Conservation (phyloP, 2,329 filamentous ascomycete species). For the Sarocladiaceae sp. region DNA sequence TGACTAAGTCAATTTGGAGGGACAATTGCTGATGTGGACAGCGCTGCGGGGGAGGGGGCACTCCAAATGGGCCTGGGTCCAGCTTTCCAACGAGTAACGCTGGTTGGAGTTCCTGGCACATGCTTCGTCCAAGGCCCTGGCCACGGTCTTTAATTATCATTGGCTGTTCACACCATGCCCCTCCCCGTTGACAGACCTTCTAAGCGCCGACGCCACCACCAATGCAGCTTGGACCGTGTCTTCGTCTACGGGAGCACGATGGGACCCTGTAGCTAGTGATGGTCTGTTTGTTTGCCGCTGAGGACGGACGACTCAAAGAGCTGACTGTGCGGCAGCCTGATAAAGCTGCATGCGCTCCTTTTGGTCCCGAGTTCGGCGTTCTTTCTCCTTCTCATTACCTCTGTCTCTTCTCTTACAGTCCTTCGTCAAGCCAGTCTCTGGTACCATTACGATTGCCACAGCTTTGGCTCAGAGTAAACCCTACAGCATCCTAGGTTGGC, state of each 20-base stretch:
- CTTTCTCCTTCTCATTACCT: background rate
- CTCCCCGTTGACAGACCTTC: conserved; percentile 9
- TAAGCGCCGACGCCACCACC: conserved; percentile 14
- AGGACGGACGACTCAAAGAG: background rate
- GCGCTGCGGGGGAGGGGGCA: conserved; percentile 3
- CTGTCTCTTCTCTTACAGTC: background rate
- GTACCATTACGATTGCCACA: too few relatives aligned
- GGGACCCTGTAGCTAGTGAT: background rate
- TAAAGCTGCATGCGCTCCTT: background rate
- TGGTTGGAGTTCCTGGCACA: background rate
- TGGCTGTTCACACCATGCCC: conserved; percentile 9
- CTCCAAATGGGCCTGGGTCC: background rate
- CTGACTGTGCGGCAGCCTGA: background rate
- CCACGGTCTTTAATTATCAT: background rate
- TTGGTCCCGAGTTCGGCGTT: background rate
- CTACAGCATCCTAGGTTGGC: background rate
- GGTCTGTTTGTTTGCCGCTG: conserved; percentile 3
- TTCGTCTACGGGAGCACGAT: background rate
- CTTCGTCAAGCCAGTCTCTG: background rate
- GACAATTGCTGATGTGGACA: background rate
- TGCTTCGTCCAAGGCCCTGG: conserved; percentile 4
- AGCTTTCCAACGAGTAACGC: background rate
- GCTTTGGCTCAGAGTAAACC: too few relatives aligned
- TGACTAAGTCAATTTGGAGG: too few relatives aligned
- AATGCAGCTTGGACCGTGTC: conserved; percentile 2